These are phyloP conservation scores for Phalaenopsis hybrid DNA, from an alignment of 116 monocot species.

Conservation along the genomic window DNA sequence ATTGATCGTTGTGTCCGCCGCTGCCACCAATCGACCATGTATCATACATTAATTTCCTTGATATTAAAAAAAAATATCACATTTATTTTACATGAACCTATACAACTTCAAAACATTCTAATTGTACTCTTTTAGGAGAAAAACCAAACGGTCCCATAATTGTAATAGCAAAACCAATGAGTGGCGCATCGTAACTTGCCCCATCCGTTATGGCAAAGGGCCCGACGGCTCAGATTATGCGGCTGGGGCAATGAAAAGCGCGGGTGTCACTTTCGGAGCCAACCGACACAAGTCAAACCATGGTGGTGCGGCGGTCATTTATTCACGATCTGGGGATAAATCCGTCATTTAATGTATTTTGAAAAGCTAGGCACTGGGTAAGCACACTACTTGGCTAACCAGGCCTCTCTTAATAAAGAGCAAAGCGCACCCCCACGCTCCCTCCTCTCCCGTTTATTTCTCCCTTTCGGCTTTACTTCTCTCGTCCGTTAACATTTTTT, in stretches of 20 bases:
- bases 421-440: neutral
- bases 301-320: constrained; percentile 1
- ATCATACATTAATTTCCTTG: too few relatives aligned
- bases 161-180: too few relatives aligned
- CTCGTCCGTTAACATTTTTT: neutral
- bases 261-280: constrained; percentile 9
- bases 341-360: constrained; percentile 5
- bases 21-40: too few relatives aligned
- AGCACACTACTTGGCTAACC: constrained; percentile 1
- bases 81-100: too few relatives aligned
- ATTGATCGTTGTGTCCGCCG: too few relatives aligned
- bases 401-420: neutral
- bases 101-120: too few relatives aligned
- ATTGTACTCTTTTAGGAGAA: too few relatives aligned
- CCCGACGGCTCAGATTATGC: constrained; percentile 4
- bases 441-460: neutral
- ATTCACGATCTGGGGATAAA: neutral
- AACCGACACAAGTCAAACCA: constrained; percentile 12
- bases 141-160: too few relatives aligned
- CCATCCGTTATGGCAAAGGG: neutral
- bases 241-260: constrained; percentile 1
- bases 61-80: too few relatives aligned
- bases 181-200: neutral
- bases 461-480: neutral
- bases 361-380: constrained; percentile 3